Evolutionary conservation across 305 asterid genomes (phyloP).

Genomic region (Rubia peregrina): DNA sequence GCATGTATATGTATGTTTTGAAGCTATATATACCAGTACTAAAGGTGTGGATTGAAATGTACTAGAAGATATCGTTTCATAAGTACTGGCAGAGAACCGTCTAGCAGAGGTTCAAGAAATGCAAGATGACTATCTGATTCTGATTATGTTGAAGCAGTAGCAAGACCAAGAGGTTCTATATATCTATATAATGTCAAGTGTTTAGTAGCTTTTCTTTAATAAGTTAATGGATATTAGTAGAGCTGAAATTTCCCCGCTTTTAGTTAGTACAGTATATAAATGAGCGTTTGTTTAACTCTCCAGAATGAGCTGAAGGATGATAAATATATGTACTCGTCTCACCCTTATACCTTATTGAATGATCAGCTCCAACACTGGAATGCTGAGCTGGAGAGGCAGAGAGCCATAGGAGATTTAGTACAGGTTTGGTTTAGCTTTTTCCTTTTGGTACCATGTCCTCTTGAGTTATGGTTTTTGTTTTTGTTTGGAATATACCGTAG

Average conservation of each 20-base stretch:
- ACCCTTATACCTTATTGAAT: slow-evolving; percentile 67
- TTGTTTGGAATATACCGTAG: slow-evolving; percentile 18
- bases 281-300: slow-evolving; percentile 16
- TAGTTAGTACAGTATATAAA: not conserved
- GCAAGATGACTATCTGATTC: slow-evolving; percentile 42
- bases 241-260: not conserved
- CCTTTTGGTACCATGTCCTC: slow-evolving; percentile 22
- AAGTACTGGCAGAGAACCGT: too few relatives aligned
- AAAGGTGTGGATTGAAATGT: slow-evolving; percentile 10
- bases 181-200: slow-evolving; percentile 6
- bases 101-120: slow-evolving; percentile 88
- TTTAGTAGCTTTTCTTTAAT: not conserved
- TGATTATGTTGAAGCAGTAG: slow-evolving; percentile 9
- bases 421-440: slow-evolving; percentile 48
- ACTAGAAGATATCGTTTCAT: slow-evolving; percentile 26
- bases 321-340: slow-evolving; percentile 58
- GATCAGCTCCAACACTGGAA: slow-evolving; percentile 94
- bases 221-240: not conserved
- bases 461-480: slow-evolving; percentile 1
- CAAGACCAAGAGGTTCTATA: slow-evolving; percentile 79
- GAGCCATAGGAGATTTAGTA: slow-evolving; percentile 52
- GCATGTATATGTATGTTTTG: not conserved
- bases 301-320: slow-evolving; percentile 81
- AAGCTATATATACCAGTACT: slow-evolving; percentile 1
- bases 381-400: slow-evolving; percentile 77